Evolutionary conservation across 139 green algal genomes (phyloP).

Genomic region (Pseudopediastrum boryanum): DNA sequence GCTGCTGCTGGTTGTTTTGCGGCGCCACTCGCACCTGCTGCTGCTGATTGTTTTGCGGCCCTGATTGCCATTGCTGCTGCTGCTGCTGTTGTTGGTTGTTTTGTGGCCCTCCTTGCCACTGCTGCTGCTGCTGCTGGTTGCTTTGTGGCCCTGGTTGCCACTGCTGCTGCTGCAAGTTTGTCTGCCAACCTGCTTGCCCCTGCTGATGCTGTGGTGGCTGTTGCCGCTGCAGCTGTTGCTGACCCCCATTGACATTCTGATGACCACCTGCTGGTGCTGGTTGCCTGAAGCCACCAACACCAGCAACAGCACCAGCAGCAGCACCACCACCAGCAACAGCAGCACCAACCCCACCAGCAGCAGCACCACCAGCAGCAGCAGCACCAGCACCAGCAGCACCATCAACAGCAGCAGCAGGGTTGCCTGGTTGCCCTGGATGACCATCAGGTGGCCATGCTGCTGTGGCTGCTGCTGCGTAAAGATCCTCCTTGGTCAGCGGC

Average conservation of each 20-base stretch:
- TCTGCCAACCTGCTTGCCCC: not conserved
- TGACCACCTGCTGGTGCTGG: not conserved
- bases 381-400: not conserved
- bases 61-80: conserved; percentile 11
- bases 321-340: not conserved
- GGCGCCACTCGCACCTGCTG: not conserved
- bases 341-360: not conserved
- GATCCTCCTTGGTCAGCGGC: not conserved
- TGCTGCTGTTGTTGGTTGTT: not conserved
- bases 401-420: not conserved
- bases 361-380: not conserved
- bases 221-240: not conserved
- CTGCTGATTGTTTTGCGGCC: not conserved
- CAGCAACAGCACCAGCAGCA: conserved; percentile 5
- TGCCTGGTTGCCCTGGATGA: not conserved
- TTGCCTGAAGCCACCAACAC: not conserved
- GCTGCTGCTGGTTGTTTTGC: not conserved
- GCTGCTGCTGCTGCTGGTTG: not conserved
- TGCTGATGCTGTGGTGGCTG: conserved; percentile 6
- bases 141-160: too few species aligned
- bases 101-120: conserved; percentile 5
- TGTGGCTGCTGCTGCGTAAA: conserved; percentile 28
- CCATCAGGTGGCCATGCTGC: conserved; percentile 20
- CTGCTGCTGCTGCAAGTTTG: conserved; percentile 22
- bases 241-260: not conserved